Base-by-base conservation (phyloP, 768 basidiomycete genomes). In the Boletus rex-veris region DNA sequence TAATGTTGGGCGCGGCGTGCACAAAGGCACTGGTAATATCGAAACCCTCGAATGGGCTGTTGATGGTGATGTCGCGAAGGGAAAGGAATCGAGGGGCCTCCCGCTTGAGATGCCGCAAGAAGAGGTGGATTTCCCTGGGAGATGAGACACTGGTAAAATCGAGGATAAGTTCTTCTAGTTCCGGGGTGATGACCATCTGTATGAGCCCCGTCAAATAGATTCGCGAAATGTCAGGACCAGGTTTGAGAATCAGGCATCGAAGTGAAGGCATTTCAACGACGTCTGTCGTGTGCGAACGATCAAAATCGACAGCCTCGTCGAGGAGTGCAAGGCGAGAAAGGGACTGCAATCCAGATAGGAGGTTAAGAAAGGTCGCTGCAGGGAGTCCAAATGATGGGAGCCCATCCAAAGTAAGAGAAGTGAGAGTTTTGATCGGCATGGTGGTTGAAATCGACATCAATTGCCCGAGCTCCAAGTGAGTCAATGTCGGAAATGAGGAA, bases 251-350 rank as follows among this genome's bases (percentile, higher is more conserved):
- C 51, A 67, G 37, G 35, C 37, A 64, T 5, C 58, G 58, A 24
- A 68, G 48, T 18, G 60, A 60, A 11, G 54, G 55, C 18, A 68
- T 36, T 50, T 64, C 51, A 19, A 65, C 57, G 19, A 36, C 30
- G 7, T 53, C 48, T 33, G 42, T 37, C 43, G 43, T 19, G 26
- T 30, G 45, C 18, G 53, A 54, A 43, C 16, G 60, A 44, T 58
- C 62, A 57, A 69, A 68, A 52, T 71, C 55, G 18, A 69, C 64
- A 15, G 45, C 67, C 35, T 68, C 67, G 12, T 66, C 62, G 12
- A 67, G 31, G 33, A 71, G 63, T 15, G 42, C 26, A 45, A 69
- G 65, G 36, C 51, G 53, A 48, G 58, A 63, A 47, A 69, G 65
- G 33, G 44, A 59, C 15, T 41, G 54, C 28, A 70, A 43, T 37